Evolutionary conservation across 129 eudicot genomes (phyloP), one percentile per base, ranked within the genome.

Genomic region (Pittosporum tobira): DNA sequence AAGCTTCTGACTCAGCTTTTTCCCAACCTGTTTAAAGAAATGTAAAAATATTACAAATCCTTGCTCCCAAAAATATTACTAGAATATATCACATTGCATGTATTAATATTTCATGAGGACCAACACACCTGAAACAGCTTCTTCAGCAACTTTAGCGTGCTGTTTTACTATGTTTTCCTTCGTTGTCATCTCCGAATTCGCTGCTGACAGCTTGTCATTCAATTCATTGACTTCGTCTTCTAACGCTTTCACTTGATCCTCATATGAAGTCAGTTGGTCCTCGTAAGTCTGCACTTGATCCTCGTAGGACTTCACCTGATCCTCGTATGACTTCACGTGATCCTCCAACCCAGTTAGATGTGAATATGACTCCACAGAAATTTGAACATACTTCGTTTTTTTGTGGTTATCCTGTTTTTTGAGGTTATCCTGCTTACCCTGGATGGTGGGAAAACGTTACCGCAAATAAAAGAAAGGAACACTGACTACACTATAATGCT

Each of bases 91-190:
- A 2, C 16, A 20, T 38, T 30, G 45, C 44, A 55, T 31, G 26
- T 30, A 16, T 20, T 27, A 28, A 6, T 55, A 30, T 18, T 55
- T 55, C 60, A 16, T 16, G 38, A 22, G 37, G 24, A 27, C 25
- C 20, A 53, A 28, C 55, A 86, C 43, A 93, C 99, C 99, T 70
- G 96, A 93, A 47, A 93, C 96, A 48, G 99, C 99, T 63, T 93
- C 99, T 72, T 93, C 99, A 27, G 99, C 99, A 58, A 93, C 99
- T 75, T 93, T 93, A 12, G 81, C 82, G 28, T 93, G 99, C 63
- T 93, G 99, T 67, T 93, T 93, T 56, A 87, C 99, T 53, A 81
- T 61, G 75, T 70, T 82, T 63, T 87, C 99, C 71, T 93, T 84
- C 14, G 87, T 75, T 12, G 78, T 79, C 72, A 93, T 81, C 62